Evolutionary conservation across 495 filamentous ascomycete species (phyloP).

Genomic region (Lasiosphaeris hirsuta): DNA sequence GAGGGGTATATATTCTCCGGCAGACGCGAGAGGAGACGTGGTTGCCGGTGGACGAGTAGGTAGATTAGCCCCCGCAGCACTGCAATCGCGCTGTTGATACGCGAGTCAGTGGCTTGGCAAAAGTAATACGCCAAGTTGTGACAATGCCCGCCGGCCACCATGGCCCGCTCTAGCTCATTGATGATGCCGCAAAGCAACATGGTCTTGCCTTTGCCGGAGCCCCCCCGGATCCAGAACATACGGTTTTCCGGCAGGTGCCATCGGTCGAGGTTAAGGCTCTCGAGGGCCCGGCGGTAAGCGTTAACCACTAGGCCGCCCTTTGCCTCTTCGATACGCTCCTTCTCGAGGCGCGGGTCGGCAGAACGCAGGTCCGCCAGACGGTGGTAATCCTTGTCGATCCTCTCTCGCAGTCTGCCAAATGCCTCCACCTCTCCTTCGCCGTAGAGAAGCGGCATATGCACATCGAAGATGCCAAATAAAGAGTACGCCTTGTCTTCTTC

Average conservation of each 20-base stretch:
- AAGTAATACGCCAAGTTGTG: slow-evolving; percentile 42
- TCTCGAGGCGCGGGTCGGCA: slow-evolving; percentile 32
- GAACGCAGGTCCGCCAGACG: not conserved
- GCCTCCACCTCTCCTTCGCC: not conserved
- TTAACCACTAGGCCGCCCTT: slow-evolving; percentile 42
- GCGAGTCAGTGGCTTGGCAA: slow-evolving; percentile 34
- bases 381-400: not conserved
- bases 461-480: not conserved
- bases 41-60: slow-evolving; percentile 25
- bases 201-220: slow-evolving; percentile 36
- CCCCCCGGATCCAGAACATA: slow-evolving; percentile 40
- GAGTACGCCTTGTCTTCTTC: slow-evolving; percentile 1
- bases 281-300: slow-evolving; percentile 42
- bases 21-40: not conserved
- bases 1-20: too few relatives aligned
- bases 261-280: slow-evolving; percentile 31
- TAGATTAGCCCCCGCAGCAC: slow-evolving; percentile 42
- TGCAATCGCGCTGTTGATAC: slow-evolving; percentile 36
- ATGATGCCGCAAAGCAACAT: slow-evolving; percentile 44
- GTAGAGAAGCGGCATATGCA: slow-evolving; percentile 1
- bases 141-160: not conserved
- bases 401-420: not conserved
- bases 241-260: slow-evolving; percentile 30
- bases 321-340: slow-evolving; percentile 34
- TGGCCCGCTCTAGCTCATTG: slow-evolving; percentile 27